Evolutionary conservation across 2,329 filamentous ascomycete genomes (phyloP).

Genomic region (Aspergillus tubingensis): DNA sequence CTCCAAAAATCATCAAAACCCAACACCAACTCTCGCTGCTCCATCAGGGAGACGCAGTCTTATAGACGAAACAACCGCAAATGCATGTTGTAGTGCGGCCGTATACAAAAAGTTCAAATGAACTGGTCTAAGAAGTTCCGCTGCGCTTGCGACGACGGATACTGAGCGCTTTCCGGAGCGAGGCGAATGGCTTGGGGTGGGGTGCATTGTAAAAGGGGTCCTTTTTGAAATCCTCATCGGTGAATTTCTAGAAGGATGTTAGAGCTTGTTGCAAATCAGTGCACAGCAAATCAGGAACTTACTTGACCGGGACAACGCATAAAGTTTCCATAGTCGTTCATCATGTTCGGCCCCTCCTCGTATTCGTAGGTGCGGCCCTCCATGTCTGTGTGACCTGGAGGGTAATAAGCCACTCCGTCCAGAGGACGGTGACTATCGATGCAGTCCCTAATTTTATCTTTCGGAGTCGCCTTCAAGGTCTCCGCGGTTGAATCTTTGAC

Average conservation of each 20-base stretch:
- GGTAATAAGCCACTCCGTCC: conserved; percentile 76
- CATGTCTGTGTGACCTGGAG: conserved; percentile 69
- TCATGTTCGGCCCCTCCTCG: conserved; percentile 82
- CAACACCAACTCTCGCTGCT: not conserved
- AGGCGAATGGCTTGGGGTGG: conserved; percentile 30
- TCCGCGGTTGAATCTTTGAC: conserved; percentile 71
- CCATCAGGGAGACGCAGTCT: not conserved
- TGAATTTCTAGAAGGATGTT: conserved; percentile 38
- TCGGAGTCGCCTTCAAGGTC: conserved; percentile 77
- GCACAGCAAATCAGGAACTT: conserved; percentile 40
- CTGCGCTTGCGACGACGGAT: conserved; percentile 27
- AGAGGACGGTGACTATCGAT: conserved; percentile 73
- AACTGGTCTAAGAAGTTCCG: conserved; percentile 12
- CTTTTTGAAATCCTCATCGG: conserved; percentile 43
- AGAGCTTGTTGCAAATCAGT: conserved; percentile 8
- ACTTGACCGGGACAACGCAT: conserved; percentile 74
- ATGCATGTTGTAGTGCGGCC: not conserved
- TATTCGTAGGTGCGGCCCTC: conserved; percentile 74
- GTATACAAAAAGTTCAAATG: not conserved
- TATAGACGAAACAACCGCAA: not conserved
- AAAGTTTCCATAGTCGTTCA: conserved; percentile 69
- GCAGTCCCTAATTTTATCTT: conserved; percentile 74
- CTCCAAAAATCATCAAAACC: not conserved
- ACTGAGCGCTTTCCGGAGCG: conserved; percentile 31
- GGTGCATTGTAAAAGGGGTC: conserved; percentile 42